Evolutionary conservation across 129 eudicot species (phyloP).

Genomic region (Cynara cardunculus): DNA sequence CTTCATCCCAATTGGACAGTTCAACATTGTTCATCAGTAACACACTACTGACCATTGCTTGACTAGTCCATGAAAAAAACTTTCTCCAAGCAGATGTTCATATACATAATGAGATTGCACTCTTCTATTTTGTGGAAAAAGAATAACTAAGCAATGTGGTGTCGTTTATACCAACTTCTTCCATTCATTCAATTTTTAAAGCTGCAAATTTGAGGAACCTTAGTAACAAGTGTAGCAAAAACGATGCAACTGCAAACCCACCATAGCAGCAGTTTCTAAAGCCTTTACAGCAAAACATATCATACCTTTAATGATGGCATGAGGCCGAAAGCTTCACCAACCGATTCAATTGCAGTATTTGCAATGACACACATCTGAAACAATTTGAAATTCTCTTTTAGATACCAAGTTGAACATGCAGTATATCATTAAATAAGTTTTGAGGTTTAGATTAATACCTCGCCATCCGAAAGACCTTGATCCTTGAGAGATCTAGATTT

Average conservation of each 20-base stretch:
- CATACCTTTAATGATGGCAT: constrained; percentile 77
- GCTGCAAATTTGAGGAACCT: neutral
- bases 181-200: neutral
- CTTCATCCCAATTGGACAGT: neutral
- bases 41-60: too few relatives aligned
- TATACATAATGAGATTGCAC: too few relatives aligned
- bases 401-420: neutral
- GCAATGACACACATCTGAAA: constrained; percentile 81
- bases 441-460: constrained; percentile 47
- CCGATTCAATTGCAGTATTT: constrained; percentile 59
- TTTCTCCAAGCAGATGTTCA: too few relatives aligned
- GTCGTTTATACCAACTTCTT: neutral
- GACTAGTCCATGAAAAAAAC: too few relatives aligned
- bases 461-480: constrained; percentile 62
- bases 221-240: neutral
- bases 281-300: neutral
- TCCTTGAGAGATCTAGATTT: constrained; percentile 60
- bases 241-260: neutral
- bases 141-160: neutral
- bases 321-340: constrained; percentile 71
- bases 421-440: neutral
- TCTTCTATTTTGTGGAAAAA: too few relatives aligned
- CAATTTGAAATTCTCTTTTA: neutral
- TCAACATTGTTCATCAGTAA: neutral
- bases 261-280: neutral